These are phyloP conservation scores for Citrus sp. DNA, from an alignment of 345 rosid genomes.

Conservation along the genomic window DNA sequence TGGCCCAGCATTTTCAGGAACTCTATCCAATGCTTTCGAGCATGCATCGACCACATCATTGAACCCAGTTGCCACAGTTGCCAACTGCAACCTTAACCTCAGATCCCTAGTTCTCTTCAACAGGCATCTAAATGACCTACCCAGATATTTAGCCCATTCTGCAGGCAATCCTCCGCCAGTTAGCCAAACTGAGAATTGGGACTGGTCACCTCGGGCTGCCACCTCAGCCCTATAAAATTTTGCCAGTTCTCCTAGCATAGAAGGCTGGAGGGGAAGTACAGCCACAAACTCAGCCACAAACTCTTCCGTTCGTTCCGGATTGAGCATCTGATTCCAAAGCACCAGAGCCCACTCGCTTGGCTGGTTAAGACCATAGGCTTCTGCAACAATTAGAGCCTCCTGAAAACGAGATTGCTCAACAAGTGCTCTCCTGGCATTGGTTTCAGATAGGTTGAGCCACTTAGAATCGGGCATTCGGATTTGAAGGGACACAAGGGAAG, in stretches of 20 bases:
- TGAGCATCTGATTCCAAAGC: constrained; percentile 95
- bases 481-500: constrained; percentile 94
- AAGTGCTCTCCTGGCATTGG: constrained; percentile 80
- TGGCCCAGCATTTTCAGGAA: constrained; percentile 74
- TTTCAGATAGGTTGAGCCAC: constrained; percentile 83
- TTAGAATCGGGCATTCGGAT: constrained; percentile 93
- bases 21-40: constrained; percentile 58
- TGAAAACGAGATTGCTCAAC: constrained; percentile 93
- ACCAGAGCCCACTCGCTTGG: constrained; percentile 93
- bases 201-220: constrained; percentile 93
- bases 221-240: constrained; percentile 84
- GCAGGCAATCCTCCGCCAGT: constrained; percentile 90
- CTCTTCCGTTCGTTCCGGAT: constrained; percentile 82
- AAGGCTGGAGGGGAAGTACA: constrained; percentile 85
- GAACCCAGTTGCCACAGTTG: constrained; percentile 78
- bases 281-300: constrained; percentile 94
- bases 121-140: constrained; percentile 87
- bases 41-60: constrained; percentile 59
- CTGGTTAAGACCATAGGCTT: constrained; percentile 93
- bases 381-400: constrained; percentile 95
- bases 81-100: constrained; percentile 73
- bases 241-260: constrained; percentile 82
- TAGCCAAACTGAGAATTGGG: constrained; percentile 94
- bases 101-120: constrained; percentile 82
- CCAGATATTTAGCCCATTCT: constrained; percentile 92